Conservation (phyloP, 2,329 filamentous ascomycete species). For the Colletotrichum sp. region DNA sequence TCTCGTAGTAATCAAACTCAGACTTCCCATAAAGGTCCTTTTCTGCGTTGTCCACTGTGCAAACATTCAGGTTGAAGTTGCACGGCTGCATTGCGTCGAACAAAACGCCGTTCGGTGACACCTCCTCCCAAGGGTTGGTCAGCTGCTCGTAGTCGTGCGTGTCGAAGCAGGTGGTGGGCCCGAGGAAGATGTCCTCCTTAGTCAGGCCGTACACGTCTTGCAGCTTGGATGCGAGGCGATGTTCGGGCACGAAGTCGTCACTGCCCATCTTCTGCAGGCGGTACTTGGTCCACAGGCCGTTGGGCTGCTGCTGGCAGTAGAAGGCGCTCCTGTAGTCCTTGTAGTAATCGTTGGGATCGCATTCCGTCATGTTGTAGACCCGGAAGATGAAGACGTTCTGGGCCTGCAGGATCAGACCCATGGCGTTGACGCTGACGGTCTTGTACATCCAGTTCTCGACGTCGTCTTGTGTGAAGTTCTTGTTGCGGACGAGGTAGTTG, state of each 20-base stretch:
- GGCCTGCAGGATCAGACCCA: not conserved
- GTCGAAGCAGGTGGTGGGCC: not conserved
- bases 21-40: not conserved
- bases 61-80: not conserved
- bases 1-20: not conserved
- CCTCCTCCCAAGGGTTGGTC: not conserved
- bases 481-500: not conserved
- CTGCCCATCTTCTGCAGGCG: not conserved
- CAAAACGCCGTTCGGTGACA: not conserved
- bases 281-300: not conserved
- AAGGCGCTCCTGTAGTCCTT: not conserved
- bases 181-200: not conserved
- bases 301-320: not conserved
- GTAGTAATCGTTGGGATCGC: not conserved
- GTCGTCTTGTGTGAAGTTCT: not conserved
- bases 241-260: not conserved
- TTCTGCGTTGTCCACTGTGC: not conserved
- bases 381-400: not conserved
- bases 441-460: conserved; percentile 2
- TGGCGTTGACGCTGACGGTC: not conserved
- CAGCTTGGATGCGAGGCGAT: not conserved
- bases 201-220: not conserved
- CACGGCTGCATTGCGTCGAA: not conserved
- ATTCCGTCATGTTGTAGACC: not conserved
- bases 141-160: not conserved